A percentile compares a stretch with the other conserved stretches of the same genome.
phyloP scores from a whole-genome alignment of 1,284 basidiomycete genomes.

The Austroboletus niveus region DNA sequence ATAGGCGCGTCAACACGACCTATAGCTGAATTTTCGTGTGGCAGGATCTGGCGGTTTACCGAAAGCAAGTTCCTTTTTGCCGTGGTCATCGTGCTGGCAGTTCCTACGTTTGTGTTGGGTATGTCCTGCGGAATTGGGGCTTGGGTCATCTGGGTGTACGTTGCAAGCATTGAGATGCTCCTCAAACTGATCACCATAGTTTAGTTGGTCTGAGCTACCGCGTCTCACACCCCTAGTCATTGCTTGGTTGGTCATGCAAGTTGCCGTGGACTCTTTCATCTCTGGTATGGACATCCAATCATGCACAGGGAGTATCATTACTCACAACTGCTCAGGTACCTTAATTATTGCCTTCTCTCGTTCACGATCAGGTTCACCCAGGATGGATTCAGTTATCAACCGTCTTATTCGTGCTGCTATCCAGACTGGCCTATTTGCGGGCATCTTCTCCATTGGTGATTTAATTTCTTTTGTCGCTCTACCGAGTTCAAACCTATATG shows the following conservation, averaged over 20 bases:
- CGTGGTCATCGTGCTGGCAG: constrained; percentile 34
- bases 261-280: constrained; percentile 39
- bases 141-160: constrained; percentile 38
- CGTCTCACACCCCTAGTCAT: constrained; percentile 30
- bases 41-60: constrained; percentile 34
- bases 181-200: background rate
- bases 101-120: constrained; percentile 39
- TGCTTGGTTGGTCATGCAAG: constrained; percentile 43
- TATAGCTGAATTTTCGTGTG: constrained; percentile 2
- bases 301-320: background rate
- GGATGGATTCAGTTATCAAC: constrained; percentile 45
- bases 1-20: no score
- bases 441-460: constrained; percentile 44
- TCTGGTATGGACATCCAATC: constrained; percentile 29
- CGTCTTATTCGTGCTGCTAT: constrained; percentile 46
- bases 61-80: constrained; percentile 34
- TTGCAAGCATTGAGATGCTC: background rate
- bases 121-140: constrained; percentile 37
- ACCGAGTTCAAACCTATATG: constrained; percentile 26
- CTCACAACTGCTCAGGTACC: constrained; percentile 13
- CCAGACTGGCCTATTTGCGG: constrained; percentile 46
- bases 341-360: constrained; percentile 37
- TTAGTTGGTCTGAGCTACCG: constrained; percentile 26
- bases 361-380: constrained; percentile 44
- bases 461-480: constrained; percentile 37